Base-by-base conservation (phyloP, 1,284 basidiomycete species). In the Cryptococcus maquisensis region DNA sequence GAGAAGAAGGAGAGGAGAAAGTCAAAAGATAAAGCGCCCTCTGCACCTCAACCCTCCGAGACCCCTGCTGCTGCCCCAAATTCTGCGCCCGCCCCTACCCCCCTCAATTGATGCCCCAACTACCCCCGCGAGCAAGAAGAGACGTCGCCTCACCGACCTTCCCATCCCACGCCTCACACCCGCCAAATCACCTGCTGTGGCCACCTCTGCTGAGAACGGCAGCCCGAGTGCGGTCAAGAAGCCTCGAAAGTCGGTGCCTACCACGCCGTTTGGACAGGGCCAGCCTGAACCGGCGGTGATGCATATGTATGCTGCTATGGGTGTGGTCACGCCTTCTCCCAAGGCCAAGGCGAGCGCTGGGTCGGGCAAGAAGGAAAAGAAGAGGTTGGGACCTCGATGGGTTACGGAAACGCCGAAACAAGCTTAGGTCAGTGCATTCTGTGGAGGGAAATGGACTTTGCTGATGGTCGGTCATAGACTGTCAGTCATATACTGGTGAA, bases 391-490 rank as follows among this genome's bases (percentile, higher is more conserved):
- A 3, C 57, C 57, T 4, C 55, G 55, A 28, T 59, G 57, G 57
- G 51, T 59, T 2, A 59, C 57, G 18, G 57, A 59, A 39, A 59
- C 57, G 21, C 57, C 57, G n/a, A 58, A 49, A n/a, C n/a, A n/a
- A 35, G 39, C 24, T 26, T 47, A 37, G 12, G 18, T 20, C 16
- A 16, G 40, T 42, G 18, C n/a, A 23, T 18, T 6, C 10, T 32
- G 28, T 32, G 7, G 28, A 32, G 28, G 3, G 28, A 32, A 32
- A 32, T 6, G 28, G 28, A 32, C 10, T 1, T 6, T 32, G 28
- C 28, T 32, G 10, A 32, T 10, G n/a, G 28, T 32, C 28, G 28
- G 7, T 32, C 28, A 32, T 32, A 32, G 28, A 10, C 28, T 32
- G 10, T 32, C 10, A 10, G 10, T 7, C 28, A 8, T 32, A n/a